These are phyloP conservation scores for Sugiyamaella boreocaroliniensis DNA, from an alignment of 805 yeast species.

Conservation along the genomic window DNA sequence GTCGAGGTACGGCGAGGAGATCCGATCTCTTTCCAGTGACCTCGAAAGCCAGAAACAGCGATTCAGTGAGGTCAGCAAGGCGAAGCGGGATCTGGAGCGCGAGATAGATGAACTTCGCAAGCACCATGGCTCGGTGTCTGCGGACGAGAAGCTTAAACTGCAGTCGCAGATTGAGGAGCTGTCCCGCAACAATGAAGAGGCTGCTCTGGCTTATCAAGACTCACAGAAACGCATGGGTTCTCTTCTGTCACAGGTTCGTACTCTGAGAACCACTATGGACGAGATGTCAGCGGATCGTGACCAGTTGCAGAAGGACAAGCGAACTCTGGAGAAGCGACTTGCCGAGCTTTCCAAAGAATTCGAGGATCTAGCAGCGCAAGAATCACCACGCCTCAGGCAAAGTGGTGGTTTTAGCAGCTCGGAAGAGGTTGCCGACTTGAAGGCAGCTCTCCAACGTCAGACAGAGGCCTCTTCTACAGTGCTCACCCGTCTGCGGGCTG, in stretches of 20 bases:
- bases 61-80: constrained; percentile 47
- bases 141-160: constrained; percentile 12
- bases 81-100: constrained; percentile 35
- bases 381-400: neutral
- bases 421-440: constrained; percentile 12
- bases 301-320: constrained; percentile 45
- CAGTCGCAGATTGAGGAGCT: constrained; percentile 29
- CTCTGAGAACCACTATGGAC: constrained; percentile 52
- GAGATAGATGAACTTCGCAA: constrained; percentile 12
- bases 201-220: constrained; percentile 39
- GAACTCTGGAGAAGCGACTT: constrained; percentile 40
- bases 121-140: constrained; percentile 3
- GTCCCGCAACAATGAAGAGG: constrained; percentile 38
- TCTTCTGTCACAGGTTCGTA: constrained; percentile 46
- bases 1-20: constrained; percentile 29
- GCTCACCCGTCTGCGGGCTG: constrained; percentile 14
- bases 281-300: constrained; percentile 61
- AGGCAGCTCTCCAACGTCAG: constrained; percentile 13
- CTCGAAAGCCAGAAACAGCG: constrained; percentile 36
- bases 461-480: constrained; percentile 14
- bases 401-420: neutral
- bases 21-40: constrained; percentile 22
- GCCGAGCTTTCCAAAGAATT: constrained; percentile 37
- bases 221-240: constrained; percentile 41
- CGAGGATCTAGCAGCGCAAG: constrained; percentile 30